These are phyloP conservation scores for Coriolopsis trogii DNA, from an alignment of 1,284 basidiomycete genomes.

Conservation along the genomic window DNA sequence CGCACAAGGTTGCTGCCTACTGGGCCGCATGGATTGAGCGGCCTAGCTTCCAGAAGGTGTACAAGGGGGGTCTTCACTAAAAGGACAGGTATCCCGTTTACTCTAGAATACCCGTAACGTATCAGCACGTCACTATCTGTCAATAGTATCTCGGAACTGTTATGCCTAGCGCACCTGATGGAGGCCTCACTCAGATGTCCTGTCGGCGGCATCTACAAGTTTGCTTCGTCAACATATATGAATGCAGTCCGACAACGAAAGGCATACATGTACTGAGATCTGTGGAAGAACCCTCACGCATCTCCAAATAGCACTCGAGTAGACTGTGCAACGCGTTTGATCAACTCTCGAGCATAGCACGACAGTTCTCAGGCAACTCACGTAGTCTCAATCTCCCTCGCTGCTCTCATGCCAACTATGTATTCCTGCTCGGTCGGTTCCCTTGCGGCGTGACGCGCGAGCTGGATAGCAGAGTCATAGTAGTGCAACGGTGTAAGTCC, in stretches of 20 bases:
- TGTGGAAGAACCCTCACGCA: conserved; percentile 52
- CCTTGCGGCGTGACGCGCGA: conserved; percentile 64
- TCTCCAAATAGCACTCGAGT: conserved; percentile 62
- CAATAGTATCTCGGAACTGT: no score
- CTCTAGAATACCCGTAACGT: no score
- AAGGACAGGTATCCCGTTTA: no score
- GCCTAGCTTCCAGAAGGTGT: conserved; percentile 61
- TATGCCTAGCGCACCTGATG: no score
- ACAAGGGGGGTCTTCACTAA: conserved; percentile 50
- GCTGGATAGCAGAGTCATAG: conserved; percentile 77
- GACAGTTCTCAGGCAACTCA: conserved; percentile 30
- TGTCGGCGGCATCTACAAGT: conserved; percentile 8
- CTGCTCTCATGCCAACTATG: conserved; percentile 63
- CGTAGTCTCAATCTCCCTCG: conserved; percentile 62
- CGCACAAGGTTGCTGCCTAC: conserved; percentile 45
- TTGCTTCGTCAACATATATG: no score
- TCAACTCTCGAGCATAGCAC: neutral
- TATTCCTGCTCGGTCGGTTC: conserved; percentile 78
- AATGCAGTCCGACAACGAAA: neutral
- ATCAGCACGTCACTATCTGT: no score
- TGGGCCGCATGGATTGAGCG: conserved; percentile 54
- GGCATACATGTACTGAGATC: conserved; percentile 23
- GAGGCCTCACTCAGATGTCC: conserved; percentile 1
- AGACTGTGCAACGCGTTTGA: conserved; percentile 41
- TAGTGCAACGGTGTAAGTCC: conserved; percentile 69